Percentiles rank a stretch among this genome's conserved stretches.
Conservation (phyloP, 2,329 filamentous ascomycete species). For the Ceratocystiopsis sp. region DNA sequence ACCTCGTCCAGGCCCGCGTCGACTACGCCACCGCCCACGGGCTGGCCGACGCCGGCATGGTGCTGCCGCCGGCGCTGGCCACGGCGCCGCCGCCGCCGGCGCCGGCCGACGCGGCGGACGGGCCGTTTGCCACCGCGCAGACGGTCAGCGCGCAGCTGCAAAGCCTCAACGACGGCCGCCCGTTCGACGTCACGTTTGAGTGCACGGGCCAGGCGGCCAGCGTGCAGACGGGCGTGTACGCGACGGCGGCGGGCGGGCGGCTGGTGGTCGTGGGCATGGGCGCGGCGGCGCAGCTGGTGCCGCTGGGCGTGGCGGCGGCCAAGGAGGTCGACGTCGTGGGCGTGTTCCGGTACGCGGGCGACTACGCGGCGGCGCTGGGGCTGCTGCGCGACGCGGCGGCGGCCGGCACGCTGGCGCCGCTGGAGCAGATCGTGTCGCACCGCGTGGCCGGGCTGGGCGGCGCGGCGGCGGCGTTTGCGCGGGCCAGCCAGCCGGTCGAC, state of each 20-base stretch:
- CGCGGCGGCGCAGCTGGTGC: constrained; percentile 50
- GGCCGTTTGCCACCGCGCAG: too few relatives aligned
- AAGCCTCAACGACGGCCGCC: constrained; percentile 22
- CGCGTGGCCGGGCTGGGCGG: constrained; percentile 44
- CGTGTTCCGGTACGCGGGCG: constrained; percentile 59
- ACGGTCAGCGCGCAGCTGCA: too few relatives aligned
- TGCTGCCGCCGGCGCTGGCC: too few relatives aligned
- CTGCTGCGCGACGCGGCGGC: constrained; percentile 25
- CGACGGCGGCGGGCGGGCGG: constrained; percentile 49
- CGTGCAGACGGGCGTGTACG: constrained; percentile 57
- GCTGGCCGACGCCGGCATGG: too few relatives aligned
- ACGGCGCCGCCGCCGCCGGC: too few relatives aligned
- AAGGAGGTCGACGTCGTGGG: constrained; percentile 56
- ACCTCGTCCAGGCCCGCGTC: constrained; percentile 23
- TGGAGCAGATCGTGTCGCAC: constrained; percentile 55
- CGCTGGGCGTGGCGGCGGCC: constrained; percentile 49
- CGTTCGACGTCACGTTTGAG: constrained; percentile 25
- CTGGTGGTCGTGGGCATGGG: constrained; percentile 60
- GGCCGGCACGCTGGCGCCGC: constrained; percentile 40
- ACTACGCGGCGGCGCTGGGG: constrained; percentile 42
- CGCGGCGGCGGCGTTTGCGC: constrained; percentile 51
- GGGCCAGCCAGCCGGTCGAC: constrained; percentile 56
- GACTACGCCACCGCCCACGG: too few relatives aligned
- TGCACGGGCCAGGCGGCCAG: constrained; percentile 23
- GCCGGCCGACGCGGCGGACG: too few relatives aligned